Conservation (phyloP, 2,329 filamentous ascomycete species). For the Allantophomopsis lycopodina region DNA sequence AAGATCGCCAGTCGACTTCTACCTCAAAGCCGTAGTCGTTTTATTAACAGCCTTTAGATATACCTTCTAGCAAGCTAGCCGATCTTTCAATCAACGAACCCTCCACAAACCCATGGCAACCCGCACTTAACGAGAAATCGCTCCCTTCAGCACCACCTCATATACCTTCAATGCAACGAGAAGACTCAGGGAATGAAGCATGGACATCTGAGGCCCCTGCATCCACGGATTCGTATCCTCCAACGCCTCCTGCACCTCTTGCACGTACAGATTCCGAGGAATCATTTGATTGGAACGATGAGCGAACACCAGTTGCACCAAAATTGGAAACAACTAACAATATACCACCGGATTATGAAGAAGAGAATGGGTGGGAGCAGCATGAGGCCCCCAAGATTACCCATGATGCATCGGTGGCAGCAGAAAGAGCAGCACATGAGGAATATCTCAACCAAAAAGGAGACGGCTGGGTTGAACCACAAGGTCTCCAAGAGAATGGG, state of each 20-base stretch:
- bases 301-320: conserved; percentile 3
- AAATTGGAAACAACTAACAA: conserved; percentile 8
- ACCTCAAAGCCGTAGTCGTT: no score
- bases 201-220: conserved; percentile 13
- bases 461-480: conserved; percentile 14
- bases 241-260: conserved; percentile 6
- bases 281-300: conserved; percentile 18
- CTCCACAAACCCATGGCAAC: conserved; percentile 18
- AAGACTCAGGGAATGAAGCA: conserved; percentile 14
- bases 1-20: background rate
- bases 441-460: conserved; percentile 7
- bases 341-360: conserved; percentile 8
- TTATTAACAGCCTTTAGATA: no score
- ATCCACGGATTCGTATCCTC: conserved; percentile 9
- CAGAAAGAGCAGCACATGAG: conserved; percentile 1
- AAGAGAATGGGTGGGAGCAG: conserved; percentile 16
- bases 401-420: background rate
- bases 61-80: conserved; percentile 10
- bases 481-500: conserved; percentile 11
- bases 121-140: conserved; percentile 9
- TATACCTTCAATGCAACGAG: conserved; percentile 6
- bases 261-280: conserved; percentile 15
- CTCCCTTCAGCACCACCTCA: conserved; percentile 3
- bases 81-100: conserved; percentile 12
- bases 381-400: conserved; percentile 4